Evolutionary conservation across 495 filamentous ascomycete genomes (phyloP), one percentile per base, ranked within the genome.

Genomic region (Talaromyces ruber): DNA sequence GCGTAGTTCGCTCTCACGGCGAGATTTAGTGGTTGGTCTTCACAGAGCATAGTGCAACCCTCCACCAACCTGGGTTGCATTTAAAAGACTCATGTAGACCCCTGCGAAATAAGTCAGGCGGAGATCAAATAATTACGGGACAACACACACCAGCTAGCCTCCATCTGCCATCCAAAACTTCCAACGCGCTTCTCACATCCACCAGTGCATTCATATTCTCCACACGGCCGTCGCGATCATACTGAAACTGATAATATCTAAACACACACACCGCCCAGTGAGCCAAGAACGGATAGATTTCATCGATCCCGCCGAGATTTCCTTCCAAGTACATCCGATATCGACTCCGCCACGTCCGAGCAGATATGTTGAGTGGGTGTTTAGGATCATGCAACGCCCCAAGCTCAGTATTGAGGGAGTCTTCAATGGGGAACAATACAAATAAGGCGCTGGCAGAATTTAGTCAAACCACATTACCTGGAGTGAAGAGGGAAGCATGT

Each of bases 81-180:
- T 56, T n/a, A 56, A 30, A 29, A 56, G 53, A 28, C 25, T 56
- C 53, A 56, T 30, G 16, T 56, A 56, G 30, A 56, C 53, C 53
- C 26, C 53, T 56, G 30, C 26, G 26, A 29, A 56, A 28, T 6
- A 29, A 24, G 50, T 52, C 50, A 52, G 18, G 1, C 18, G 21
- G 9, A 53, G 21, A 25, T 29, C 25, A 56, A 22, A 39, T 7
- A 32, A 56, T 39, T 39, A 39, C 12, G 11, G 34, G 3, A 14
- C 34, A 39, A 39, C 25, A 18, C 22, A 6, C 12, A 64, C 63
- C 63, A 30, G 59, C 59, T 28, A 64, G 52, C 58, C 62, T 64
- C 63, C 63, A 64, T 37, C 56, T 64, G 11, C 50, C 28, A n/a
- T 47, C 63, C 34, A 64, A 56, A 18, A 50, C 18, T 25, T 62